Conservation (phyloP, 2,329 filamentous ascomycete genomes). For the Hymenoscyphus scutula region DNA sequence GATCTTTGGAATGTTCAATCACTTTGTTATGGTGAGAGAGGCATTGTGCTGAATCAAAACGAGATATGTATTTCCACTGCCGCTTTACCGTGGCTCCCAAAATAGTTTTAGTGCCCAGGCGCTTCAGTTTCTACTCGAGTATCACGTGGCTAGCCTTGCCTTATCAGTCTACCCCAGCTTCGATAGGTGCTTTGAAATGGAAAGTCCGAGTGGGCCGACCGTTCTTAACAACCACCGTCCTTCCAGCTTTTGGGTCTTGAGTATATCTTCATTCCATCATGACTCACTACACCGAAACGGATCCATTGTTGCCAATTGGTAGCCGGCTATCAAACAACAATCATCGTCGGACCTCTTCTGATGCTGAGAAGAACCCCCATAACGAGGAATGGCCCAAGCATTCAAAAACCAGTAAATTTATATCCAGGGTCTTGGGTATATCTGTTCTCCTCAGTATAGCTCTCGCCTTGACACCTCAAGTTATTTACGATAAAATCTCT, state of each 20-base stretch:
- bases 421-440: conserved; percentile 14
- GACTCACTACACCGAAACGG: conserved; percentile 4
- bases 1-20: no score
- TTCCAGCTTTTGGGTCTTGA: background rate
- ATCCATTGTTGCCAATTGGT: background rate
- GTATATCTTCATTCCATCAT: conserved; percentile 6
- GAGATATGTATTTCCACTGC: background rate
- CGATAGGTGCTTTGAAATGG: background rate
- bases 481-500: conserved; percentile 8
- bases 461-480: conserved; percentile 18
- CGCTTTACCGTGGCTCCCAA: background rate
- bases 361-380: background rate
- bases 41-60: background rate
- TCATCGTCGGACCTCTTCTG: background rate
- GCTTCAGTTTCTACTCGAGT: no score
- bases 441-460: conserved; percentile 19
- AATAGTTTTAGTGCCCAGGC: background rate
- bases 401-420: background rate
- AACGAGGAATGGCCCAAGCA: background rate
- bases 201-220: background rate
- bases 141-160: background rate
- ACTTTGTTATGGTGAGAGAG: no score
- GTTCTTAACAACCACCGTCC: background rate
- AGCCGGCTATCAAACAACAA: background rate
- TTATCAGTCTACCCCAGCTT: background rate